phyloP scores from a whole-genome alignment of 164 flowering plant genomes.

The Stephania cephalantha region DNA sequence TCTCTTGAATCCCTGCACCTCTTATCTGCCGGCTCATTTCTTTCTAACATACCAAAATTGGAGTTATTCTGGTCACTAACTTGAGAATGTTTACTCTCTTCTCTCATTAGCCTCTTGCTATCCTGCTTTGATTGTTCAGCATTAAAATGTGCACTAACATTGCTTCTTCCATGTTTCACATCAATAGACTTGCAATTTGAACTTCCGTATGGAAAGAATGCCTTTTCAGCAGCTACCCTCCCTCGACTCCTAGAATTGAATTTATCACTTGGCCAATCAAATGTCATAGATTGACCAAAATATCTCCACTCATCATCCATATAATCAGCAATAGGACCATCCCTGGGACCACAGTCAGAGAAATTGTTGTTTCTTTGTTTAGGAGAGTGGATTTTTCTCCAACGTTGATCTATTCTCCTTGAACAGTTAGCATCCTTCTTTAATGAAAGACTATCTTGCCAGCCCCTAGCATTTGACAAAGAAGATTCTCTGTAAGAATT shows the following conservation, averaged over 20 bases:
- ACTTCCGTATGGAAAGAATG: constrained; percentile 18
- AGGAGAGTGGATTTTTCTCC: constrained; percentile 16
- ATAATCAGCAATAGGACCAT: constrained; percentile 13
- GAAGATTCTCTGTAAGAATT: constrained; percentile 21
- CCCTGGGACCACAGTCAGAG: constrained; percentile 12
- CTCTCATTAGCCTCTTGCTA: constrained; percentile 17
- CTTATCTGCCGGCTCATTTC: constrained; percentile 20
- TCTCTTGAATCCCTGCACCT: constrained; percentile 42
- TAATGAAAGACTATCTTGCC: constrained; percentile 18
- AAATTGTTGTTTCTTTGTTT: constrained; percentile 15
- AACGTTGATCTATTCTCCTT: constrained; percentile 16
- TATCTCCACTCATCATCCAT: constrained; percentile 15
- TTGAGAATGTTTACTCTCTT: constrained; percentile 13
- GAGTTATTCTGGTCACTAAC: constrained; percentile 11
- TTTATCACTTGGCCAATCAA: constrained; percentile 19
- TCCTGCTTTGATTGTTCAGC: constrained; percentile 15
- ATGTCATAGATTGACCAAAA: constrained; percentile 16
- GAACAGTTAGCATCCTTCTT: constrained; percentile 21
- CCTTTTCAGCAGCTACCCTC: constrained; percentile 16
- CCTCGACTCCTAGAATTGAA: constrained; percentile 19
- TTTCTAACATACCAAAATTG: constrained; percentile 17
- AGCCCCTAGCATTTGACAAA: constrained; percentile 16
- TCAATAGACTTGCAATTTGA: constrained; percentile 20
- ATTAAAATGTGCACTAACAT: constrained; percentile 15
- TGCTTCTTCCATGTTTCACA: constrained; percentile 17